Evolutionary conservation across 2,329 filamentous ascomycete genomes (phyloP).

Genomic region (Helotiales sp.): DNA sequence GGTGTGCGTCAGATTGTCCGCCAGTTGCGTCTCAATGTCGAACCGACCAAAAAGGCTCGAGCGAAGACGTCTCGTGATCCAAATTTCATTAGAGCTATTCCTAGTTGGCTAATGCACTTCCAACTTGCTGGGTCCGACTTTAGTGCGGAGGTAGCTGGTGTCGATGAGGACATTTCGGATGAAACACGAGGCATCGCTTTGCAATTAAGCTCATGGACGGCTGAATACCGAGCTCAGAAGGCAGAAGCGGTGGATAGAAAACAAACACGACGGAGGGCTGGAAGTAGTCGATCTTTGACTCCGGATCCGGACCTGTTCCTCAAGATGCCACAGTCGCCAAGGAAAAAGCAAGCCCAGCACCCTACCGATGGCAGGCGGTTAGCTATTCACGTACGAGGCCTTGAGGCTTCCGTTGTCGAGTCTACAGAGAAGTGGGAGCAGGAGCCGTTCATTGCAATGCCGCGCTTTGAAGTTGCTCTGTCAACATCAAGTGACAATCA

Average conservation of each 20-base stretch:
- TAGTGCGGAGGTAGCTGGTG: slow-evolving; percentile 84
- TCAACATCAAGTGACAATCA: slow-evolving; percentile 84
- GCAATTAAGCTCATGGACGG: slow-evolving; percentile 83
- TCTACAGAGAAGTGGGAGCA: slow-evolving; percentile 79
- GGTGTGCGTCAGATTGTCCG: slow-evolving; percentile 89
- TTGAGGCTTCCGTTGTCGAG: slow-evolving; percentile 91
- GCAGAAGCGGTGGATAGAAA: slow-evolving; percentile 62
- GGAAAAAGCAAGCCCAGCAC: slow-evolving; percentile 50
- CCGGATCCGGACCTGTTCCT: slow-evolving; percentile 65
- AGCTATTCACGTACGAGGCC: slow-evolving; percentile 74
- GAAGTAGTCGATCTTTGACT: slow-evolving; percentile 63
- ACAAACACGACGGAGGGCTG: slow-evolving; percentile 66
- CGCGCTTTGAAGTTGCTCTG: slow-evolving; percentile 82
- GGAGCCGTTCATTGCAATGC: slow-evolving; percentile 83
- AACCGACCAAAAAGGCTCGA: slow-evolving; percentile 57
- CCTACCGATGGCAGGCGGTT: slow-evolving; percentile 78
- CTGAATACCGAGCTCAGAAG: slow-evolving; percentile 85
- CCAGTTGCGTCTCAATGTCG: slow-evolving; percentile 72
- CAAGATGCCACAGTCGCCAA: slow-evolving; percentile 49
- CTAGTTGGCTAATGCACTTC: slow-evolving; percentile 81
- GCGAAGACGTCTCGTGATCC: slow-evolving; percentile 52
- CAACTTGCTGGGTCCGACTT: slow-evolving; percentile 87
- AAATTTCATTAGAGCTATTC: slow-evolving; percentile 76
- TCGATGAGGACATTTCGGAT: slow-evolving; percentile 80
- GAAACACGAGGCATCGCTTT: slow-evolving; percentile 81